Percentiles rank a stretch among this genome's conserved stretches.
Evolutionary conservation across 768 basidiomycete species (phyloP).

Genomic region (Russula compacta): DNA sequence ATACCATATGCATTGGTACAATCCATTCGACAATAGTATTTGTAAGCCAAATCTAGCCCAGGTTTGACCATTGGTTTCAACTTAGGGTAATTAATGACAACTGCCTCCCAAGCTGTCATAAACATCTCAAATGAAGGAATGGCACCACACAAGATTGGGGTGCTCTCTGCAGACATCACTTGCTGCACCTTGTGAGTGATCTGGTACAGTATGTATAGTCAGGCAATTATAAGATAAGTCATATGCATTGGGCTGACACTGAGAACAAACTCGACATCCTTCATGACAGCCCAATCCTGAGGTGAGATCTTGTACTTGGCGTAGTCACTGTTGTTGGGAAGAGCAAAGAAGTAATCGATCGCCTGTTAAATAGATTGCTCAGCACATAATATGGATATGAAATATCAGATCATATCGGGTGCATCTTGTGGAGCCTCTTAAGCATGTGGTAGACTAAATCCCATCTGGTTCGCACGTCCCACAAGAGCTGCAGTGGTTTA

Average conservation of each 20-base stretch:
- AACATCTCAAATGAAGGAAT: neutral
- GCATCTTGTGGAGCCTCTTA: neutral
- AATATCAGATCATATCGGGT: neutral
- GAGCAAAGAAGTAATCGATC: neutral
- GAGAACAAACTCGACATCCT: neutral
- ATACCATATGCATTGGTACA: neutral
- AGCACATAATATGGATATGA: neutral
- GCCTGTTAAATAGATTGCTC: neutral
- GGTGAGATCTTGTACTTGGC: neutral
- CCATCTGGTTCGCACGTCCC: neutral
- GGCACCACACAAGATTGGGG: neutral
- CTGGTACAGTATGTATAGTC: neutral
- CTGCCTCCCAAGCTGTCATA: neutral
- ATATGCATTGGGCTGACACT: neutral
- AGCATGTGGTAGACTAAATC: neutral
- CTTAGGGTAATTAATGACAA: neutral
- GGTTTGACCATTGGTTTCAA: neutral
- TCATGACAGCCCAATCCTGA: neutral
- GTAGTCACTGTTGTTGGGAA: neutral
- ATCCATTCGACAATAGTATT: neutral
- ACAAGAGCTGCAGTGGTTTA: neutral
- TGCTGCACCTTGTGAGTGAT: neutral
- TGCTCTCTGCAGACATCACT: neutral
- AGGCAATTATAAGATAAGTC: no score
- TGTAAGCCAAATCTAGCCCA: neutral